Evolutionary conservation across 768 basidiomycete species (phyloP).

Genomic region (Boletus tomentosulus): DNA sequence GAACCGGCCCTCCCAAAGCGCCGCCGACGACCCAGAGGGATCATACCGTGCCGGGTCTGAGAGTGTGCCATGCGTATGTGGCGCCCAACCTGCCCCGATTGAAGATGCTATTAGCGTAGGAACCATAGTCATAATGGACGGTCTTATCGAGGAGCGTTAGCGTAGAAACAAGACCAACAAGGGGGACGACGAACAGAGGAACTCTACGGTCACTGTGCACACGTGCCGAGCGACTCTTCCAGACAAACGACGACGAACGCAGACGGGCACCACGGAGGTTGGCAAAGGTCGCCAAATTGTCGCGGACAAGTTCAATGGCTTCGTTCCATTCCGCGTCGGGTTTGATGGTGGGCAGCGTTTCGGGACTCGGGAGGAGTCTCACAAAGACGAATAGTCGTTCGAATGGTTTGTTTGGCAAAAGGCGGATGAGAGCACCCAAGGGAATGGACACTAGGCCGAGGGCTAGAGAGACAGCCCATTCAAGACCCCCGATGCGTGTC

Average conservation of each 20-base stretch:
- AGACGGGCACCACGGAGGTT: conserved; percentile 86
- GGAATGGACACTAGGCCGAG: conserved; percentile 87
- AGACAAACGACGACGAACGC: conserved; percentile 79
- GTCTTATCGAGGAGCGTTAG: conserved; percentile 39
- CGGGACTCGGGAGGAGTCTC: conserved; percentile 59
- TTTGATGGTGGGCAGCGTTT: conserved; percentile 56
- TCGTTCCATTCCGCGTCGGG: conserved; percentile 69
- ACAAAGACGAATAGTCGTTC: conserved; percentile 54
- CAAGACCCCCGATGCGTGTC: conserved; percentile 66
- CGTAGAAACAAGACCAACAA: not conserved
- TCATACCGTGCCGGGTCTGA: conserved; percentile 74
- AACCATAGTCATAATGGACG: conserved; percentile 73
- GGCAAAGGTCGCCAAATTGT: conserved; percentile 81
- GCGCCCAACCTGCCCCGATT: conserved; percentile 63
- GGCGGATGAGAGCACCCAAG: conserved; percentile 75
- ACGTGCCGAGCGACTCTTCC: conserved; percentile 69
- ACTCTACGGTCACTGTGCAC: conserved; percentile 44
- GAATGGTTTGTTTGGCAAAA: conserved; percentile 77
- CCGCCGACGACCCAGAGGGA: conserved; percentile 77
- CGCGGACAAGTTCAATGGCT: conserved; percentile 77
- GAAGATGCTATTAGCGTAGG: conserved; percentile 72
- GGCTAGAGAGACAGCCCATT: conserved; percentile 92
- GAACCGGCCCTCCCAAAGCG: conserved; percentile 79
- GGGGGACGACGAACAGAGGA: conserved; percentile 42
- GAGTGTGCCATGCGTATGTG: conserved; percentile 51